A percentile compares a stretch with the other conserved stretches of the same genome.
These are phyloP conservation scores for Ceratocystis harringtonii DNA, from an alignment of 2,329 filamentous ascomycete genomes.

Conservation along the genomic window DNA sequence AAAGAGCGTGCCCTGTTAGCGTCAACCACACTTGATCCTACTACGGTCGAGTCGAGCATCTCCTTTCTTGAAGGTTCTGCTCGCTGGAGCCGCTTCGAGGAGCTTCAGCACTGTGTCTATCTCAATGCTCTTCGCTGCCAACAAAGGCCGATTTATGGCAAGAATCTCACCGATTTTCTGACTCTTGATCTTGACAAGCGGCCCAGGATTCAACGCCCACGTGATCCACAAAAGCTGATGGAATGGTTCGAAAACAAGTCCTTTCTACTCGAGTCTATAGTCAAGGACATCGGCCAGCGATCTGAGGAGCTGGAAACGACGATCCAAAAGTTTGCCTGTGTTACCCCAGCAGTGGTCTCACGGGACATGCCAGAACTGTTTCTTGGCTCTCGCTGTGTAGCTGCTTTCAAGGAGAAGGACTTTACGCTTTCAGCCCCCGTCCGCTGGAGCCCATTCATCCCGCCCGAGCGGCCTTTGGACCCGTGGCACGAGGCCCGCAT, in stretches of 20 bases:
- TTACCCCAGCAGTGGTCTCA: slow-evolving; percentile 78
- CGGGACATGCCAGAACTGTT: slow-evolving; percentile 57
- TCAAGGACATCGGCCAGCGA: slow-evolving; percentile 60
- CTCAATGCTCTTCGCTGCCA: slow-evolving; percentile 69
- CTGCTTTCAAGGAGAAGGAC: slow-evolving; percentile 41
- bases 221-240: slow-evolving; percentile 46
- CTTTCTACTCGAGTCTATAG: slow-evolving; percentile 45
- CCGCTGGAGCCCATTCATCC: slow-evolving; percentile 41
- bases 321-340: slow-evolving; percentile 78
- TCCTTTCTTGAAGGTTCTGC: slow-evolving; percentile 57
- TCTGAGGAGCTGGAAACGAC: slow-evolving; percentile 56
- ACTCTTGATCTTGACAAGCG: slow-evolving; percentile 47
- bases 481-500: slow-evolving; percentile 91
- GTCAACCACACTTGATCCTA: slow-evolving; percentile 43
- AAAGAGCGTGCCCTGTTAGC: slow-evolving; percentile 33
- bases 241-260: slow-evolving; percentile 65
- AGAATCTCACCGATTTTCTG: slow-evolving; percentile 58
- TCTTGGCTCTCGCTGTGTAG: slow-evolving; percentile 44
- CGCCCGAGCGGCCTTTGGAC: slow-evolving; percentile 46
- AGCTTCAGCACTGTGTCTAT: slow-evolving; percentile 67
- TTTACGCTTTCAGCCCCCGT: slow-evolving; percentile 42
- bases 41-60: slow-evolving; percentile 54
- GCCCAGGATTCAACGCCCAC: slow-evolving; percentile 45
- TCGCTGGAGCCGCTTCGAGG: slow-evolving; percentile 56
- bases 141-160: slow-evolving; percentile 67